Evolutionary conservation across 2,329 filamentous ascomycete genomes (phyloP).

Genomic region (Alternaria sp.): DNA sequence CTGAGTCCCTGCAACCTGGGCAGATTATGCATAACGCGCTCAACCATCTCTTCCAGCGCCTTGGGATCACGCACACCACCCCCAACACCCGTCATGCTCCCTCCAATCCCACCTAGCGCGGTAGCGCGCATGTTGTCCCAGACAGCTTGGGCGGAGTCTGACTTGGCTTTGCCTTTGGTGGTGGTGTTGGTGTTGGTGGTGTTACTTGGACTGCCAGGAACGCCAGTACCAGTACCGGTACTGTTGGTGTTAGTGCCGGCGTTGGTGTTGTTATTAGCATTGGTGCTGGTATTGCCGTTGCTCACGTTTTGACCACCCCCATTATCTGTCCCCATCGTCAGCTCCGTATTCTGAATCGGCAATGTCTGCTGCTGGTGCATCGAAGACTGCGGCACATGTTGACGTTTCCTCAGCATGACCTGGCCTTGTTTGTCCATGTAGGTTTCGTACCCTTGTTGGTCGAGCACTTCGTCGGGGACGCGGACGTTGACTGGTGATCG

Average conservation of each 20-base stretch:
- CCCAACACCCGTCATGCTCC: neutral
- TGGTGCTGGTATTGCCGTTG: neutral
- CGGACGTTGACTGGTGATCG: constrained; percentile 35
- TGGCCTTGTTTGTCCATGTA: constrained; percentile 58
- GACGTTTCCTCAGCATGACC: constrained; percentile 55
- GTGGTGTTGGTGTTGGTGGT: accelerated
- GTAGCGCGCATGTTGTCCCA: neutral
- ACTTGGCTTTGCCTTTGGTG: constrained; percentile 29
- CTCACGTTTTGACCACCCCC: neutral
- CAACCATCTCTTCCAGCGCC: constrained; percentile 52
- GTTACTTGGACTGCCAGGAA: neutral
- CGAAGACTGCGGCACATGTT: constrained; percentile 19
- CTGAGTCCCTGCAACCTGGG: constrained; percentile 48
- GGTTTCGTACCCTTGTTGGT: constrained; percentile 58
- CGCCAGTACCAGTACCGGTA: neutral
- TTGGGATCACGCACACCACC: constrained; percentile 51
- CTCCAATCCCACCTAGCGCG: neutral
- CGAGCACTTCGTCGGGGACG: constrained; percentile 57
- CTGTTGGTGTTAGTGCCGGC: neutral
- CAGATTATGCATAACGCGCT: constrained; percentile 55
- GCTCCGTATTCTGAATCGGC: constrained; percentile 4
- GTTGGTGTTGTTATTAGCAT: neutral
- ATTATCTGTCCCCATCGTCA: constrained; percentile 11
- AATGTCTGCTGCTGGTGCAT: neutral
- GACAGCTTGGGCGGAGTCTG: constrained; percentile 23